Evolutionary conservation across 164 flowering plant species (phyloP), one percentile per base, ranked within the genome.

Genomic region (Pachysandra terminalis): DNA sequence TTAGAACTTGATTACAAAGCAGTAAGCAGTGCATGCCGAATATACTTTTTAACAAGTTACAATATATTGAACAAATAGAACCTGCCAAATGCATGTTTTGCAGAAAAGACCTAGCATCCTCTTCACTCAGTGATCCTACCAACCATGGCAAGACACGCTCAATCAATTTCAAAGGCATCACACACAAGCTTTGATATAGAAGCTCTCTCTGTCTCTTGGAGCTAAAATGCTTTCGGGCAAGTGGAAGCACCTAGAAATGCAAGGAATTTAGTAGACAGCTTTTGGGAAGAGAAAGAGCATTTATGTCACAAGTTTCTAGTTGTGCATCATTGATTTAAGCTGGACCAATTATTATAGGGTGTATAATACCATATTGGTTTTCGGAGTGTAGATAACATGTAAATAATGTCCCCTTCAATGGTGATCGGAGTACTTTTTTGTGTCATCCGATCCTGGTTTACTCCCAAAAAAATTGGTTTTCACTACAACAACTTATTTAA

Each of bases 111-210:
- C 61, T 76, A 51, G 90, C 95, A 72, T 85, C 90, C 22, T 81
- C 89, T 75, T 94, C 93, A 65, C 70, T 81, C 16, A 90, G 75
- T 62, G 86, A 80, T 69, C 88, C 86, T 0, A 87, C 90, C 71
- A 94, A 66, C 98, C 98, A 94, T 59, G 98, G 98, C 61, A 94
- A 81, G 64, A 90, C 95, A 71, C 92, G 78, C 73, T 94, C 97
- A 25, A 90, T 84, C 80, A 91, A 74, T 80, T 84, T 90, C 80
- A 94, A 77, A 10, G 98, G 96, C 97, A 94, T 94, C 60, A 89
- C 80, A 76, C 95, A 90, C 66, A 94, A 80, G 82, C 96, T 94
- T 67, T 86, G 82, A 71, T 90, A 91, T 54, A 90, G 77, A 81
- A 94, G 90, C 62, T 87, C 90, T 6, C 90, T 83, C 78, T 94